Percentiles rank a stretch among this genome's conserved stretches.
Conservation (phyloP, 768 basidiomycete species). For the Suillus plorans region DNA sequence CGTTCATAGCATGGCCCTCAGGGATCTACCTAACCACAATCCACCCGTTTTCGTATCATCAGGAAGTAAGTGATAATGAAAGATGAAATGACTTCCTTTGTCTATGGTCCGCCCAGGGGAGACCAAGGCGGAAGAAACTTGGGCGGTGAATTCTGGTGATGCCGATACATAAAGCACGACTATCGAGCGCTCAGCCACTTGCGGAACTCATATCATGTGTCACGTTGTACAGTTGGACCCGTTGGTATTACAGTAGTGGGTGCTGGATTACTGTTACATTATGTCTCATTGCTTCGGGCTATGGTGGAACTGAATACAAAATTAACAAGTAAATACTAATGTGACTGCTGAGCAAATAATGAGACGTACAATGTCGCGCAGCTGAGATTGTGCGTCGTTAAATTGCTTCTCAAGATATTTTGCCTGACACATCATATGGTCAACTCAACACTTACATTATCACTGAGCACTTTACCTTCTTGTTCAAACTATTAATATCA, state of each 20-base stretch:
- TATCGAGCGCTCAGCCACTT: background rate
- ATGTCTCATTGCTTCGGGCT: conserved; percentile 24
- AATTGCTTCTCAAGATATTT: conserved; percentile 95
- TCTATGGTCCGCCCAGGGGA: background rate
- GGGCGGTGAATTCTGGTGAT: conserved; percentile 68
- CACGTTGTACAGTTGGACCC: background rate
- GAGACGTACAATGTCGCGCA: conserved; percentile 75
- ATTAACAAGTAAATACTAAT: conserved; percentile 7
- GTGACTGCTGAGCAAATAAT: background rate
- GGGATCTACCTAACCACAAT: too few relatives aligned
- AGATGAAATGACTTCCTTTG: background rate
- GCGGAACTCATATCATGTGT: background rate
- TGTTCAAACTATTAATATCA: conserved; percentile 76
- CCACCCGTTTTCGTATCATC: background rate
- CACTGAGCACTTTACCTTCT: conserved; percentile 61
- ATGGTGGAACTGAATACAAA: conserved; percentile 28
- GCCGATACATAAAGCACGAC: background rate
- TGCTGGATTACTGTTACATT: conserved; percentile 10
- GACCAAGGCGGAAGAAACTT: conserved; percentile 43
- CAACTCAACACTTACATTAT: background rate
- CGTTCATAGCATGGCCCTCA: background rate
- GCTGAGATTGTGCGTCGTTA: conserved; percentile 83
- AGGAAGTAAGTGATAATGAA: background rate
- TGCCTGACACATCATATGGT: conserved; percentile 43
- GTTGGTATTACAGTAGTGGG: background rate